Base-by-base conservation (phyloP, 305 asterid genomes). In the Fraxinus platypoda region DNA sequence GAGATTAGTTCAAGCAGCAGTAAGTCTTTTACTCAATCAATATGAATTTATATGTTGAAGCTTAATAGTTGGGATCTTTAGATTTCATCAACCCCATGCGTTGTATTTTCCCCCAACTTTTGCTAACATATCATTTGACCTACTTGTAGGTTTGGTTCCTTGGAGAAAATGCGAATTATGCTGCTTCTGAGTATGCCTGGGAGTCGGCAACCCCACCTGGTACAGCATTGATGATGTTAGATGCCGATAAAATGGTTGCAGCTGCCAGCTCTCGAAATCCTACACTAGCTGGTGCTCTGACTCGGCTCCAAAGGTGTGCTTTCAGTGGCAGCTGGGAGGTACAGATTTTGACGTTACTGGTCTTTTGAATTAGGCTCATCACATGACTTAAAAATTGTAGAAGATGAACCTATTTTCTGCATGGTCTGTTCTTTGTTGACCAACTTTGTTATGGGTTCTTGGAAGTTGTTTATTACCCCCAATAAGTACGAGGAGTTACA, bases 231-330 rank as follows among this genome's bases (percentile, higher is more conserved):
- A 96, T 96, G 99, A 96, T 96, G 99, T 86, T 96, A 86, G 99
- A 96, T 85, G 97, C 98, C 37, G 99, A 96, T 87, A 96, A 96
- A 89, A 96, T 96, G 99, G 99, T 96, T 83, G 98, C 99, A 88
- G 99, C 99, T 88, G 99, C 99, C 78, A 96, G 99, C 90, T 96
- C 99, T 82, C 99, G 99, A 64, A 96, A 96, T 86, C 99, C 98
- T 76, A 94, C 99, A 54, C 93, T 96, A 78, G 94, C 96, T 79
- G 97, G 98, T 80, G 99, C 99, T 86, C 88, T 96, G 82, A 96
- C 99, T 86, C 95, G 99, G 79, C 99, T 96, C 75, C 99, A 96
- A 83, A 90, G 98, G 83, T 93, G 98, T 86, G 99, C 99, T 85
- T 93, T 94, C 88, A 93, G 97, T 88, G 98, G 99, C 84, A 92